Conservation (phyloP, 306 rosid species). For the Coriaria nepalensis region DNA sequence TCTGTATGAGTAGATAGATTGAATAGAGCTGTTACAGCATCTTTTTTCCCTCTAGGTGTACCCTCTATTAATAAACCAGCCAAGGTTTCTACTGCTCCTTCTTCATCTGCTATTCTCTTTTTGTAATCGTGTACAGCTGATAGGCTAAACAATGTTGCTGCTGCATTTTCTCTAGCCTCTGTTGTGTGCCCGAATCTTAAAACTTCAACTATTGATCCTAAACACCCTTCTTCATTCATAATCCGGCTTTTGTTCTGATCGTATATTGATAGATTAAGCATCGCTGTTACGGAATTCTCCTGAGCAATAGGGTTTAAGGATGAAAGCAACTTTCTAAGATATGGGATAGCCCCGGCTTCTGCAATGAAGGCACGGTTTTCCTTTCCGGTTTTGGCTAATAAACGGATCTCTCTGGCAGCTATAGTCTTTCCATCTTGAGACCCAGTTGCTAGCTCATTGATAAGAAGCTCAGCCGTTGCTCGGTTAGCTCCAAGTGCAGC, state of each 20-base stretch:
- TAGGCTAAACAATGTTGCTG: conserved; percentile 90
- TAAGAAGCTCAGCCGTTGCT: conserved; percentile 58
- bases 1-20: conserved; percentile 78
- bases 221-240: conserved; percentile 70
- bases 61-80: conserved; percentile 63
- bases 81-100: conserved; percentile 63
- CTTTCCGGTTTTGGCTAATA: conserved; percentile 77
- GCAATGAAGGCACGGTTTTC: conserved; percentile 84
- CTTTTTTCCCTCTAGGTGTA: conserved; percentile 81
- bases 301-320: conserved; percentile 65
- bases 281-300: conserved; percentile 89
- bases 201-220: conserved; percentile 57
- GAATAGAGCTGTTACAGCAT: conserved; percentile 83
- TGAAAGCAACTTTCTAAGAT: conserved; percentile 46
- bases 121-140: conserved; percentile 83
- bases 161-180: conserved; percentile 91
- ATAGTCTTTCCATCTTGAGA: conserved; percentile 45
- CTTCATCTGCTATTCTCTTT: conserved; percentile 71
- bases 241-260: conserved; percentile 78
- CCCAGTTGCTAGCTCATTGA: conserved; percentile 56
- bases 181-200: conserved; percentile 72
- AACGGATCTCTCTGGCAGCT: conserved; percentile 83
- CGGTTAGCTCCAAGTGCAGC: conserved; percentile 67
- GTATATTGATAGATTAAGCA: conserved; percentile 77
- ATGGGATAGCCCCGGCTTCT: conserved; percentile 88